phyloP scores from a whole-genome alignment of 2,329 filamentous ascomycete genomes.

The Ilyonectria mors-panacis region DNA sequence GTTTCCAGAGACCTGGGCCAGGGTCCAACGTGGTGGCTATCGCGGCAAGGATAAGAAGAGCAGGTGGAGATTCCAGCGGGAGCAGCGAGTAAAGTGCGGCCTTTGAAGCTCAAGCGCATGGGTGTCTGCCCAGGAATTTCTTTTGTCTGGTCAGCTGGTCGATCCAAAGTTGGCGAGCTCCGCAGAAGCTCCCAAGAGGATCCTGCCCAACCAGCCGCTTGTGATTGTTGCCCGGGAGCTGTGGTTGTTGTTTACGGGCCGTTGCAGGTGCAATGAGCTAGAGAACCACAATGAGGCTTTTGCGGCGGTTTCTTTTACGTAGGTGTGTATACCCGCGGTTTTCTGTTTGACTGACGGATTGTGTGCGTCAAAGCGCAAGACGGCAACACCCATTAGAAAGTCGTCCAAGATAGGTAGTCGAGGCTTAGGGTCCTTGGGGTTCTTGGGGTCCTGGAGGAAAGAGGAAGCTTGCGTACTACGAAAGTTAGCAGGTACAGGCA shows the following conservation, averaged over 20 bases:
- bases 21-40: conserved; percentile 34
- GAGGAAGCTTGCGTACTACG: conserved; percentile 4
- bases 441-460: conserved; percentile 8
- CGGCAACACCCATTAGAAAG: not conserved
- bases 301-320: not conserved
- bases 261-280: conserved; percentile 6
- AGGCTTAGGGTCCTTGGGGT: not conserved
- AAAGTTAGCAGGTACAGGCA: not conserved
- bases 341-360: not conserved
- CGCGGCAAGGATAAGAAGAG: conserved; percentile 34
- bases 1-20: conserved; percentile 2
- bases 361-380: not conserved
- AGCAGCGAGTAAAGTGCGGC: conserved; percentile 31
- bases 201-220: conserved; percentile 33
- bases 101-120: conserved; percentile 23
- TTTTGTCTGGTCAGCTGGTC: conserved; percentile 46
- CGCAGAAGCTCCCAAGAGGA: conserved; percentile 29
- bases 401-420: not conserved
- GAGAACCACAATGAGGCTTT: not conserved
- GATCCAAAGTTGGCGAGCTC: conserved; percentile 41
- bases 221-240: conserved; percentile 21
- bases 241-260: conserved; percentile 9
- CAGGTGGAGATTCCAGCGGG: conserved; percentile 24
- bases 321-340: not conserved
- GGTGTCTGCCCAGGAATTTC: conserved; percentile 24